Evolutionary conservation across 441 rosid genomes (phyloP).

Genomic region (Erodium chrysanthum): DNA sequence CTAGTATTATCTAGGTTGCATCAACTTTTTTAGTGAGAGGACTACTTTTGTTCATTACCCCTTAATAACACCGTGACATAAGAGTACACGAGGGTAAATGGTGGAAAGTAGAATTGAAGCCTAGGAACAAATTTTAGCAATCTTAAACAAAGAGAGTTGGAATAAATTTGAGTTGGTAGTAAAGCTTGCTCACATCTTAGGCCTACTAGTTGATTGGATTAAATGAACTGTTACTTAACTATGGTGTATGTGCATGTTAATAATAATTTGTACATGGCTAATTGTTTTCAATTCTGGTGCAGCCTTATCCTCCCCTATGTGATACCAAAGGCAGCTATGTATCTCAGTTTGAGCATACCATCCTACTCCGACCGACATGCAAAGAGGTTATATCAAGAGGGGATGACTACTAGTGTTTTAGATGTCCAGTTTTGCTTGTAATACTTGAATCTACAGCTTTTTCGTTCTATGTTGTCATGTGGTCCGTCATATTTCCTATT

Average conservation of each 20-base stretch:
- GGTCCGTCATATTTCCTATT: not conserved
- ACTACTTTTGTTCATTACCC: not conserved
- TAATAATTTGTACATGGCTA: not conserved
- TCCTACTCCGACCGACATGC: constrained; percentile 88
- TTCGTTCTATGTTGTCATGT: not conserved
- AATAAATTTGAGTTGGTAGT: not conserved
- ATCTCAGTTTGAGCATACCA: constrained; percentile 89
- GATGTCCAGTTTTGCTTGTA: constrained; percentile 13
- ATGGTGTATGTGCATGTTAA: too few species aligned
- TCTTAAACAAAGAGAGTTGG: not conserved
- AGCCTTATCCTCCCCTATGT: constrained; percentile 89
- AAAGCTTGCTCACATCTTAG: not conserved
- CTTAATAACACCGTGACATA: not conserved
- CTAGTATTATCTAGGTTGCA: too few species aligned
- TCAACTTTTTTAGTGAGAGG: too few species aligned
- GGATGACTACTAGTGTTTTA: constrained; percentile 48
- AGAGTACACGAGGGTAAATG: not conserved
- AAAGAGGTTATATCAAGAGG: constrained; percentile 91
- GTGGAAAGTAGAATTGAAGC: constrained; percentile 1
- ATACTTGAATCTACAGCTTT: not conserved
- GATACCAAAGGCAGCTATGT: constrained; percentile 85
- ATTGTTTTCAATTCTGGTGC: constrained; percentile 17
- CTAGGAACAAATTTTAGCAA: not conserved
- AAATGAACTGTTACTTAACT: too few species aligned
- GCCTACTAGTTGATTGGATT: not conserved